These are phyloP conservation scores for Collybia nuda DNA, from an alignment of 768 basidiomycete genomes.

Conservation along the genomic window DNA sequence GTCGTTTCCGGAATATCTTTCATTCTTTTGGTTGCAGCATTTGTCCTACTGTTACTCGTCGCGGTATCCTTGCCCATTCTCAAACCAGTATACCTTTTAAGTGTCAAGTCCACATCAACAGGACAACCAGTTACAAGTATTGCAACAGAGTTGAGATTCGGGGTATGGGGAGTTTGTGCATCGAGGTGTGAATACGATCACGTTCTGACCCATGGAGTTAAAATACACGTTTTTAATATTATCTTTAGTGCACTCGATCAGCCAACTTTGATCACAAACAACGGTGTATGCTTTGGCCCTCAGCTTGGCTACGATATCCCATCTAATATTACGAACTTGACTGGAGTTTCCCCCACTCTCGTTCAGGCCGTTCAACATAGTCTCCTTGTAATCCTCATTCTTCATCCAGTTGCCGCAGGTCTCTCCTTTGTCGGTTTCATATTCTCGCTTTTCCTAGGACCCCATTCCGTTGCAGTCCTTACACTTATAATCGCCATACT, in stretches of 20 bases:
- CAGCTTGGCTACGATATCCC: constrained; percentile 71
- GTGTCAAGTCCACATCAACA: constrained; percentile 34
- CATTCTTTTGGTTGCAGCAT: constrained; percentile 54
- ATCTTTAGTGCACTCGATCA: constrained; percentile 26
- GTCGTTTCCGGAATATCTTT: constrained; percentile 46
- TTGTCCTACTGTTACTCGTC: constrained; percentile 75
- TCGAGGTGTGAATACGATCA: constrained; percentile 25
- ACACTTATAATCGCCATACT: constrained; percentile 59
- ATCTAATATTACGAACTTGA: constrained; percentile 31
- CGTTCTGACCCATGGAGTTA: neutral
- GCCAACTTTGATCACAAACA: constrained; percentile 35
- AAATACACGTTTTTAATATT: neutral
- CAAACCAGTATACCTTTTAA: constrained; percentile 63
- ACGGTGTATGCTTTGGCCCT: constrained; percentile 59
- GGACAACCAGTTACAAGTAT: constrained; percentile 43
- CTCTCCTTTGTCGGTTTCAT: constrained; percentile 54
- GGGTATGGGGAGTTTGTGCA: constrained; percentile 84
- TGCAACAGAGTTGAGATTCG: constrained; percentile 66
- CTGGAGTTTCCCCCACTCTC: constrained; percentile 45
- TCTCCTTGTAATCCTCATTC: constrained; percentile 55
- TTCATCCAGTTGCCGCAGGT: constrained; percentile 67
- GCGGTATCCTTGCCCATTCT: constrained; percentile 76
- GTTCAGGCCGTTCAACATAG: constrained; percentile 47
- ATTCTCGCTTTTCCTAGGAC: constrained; percentile 57
- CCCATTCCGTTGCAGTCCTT: constrained; percentile 53